Evolutionary conservation across 2,329 filamentous ascomycete genomes (phyloP).

Genomic region (Emericellopsis atlantica): DNA sequence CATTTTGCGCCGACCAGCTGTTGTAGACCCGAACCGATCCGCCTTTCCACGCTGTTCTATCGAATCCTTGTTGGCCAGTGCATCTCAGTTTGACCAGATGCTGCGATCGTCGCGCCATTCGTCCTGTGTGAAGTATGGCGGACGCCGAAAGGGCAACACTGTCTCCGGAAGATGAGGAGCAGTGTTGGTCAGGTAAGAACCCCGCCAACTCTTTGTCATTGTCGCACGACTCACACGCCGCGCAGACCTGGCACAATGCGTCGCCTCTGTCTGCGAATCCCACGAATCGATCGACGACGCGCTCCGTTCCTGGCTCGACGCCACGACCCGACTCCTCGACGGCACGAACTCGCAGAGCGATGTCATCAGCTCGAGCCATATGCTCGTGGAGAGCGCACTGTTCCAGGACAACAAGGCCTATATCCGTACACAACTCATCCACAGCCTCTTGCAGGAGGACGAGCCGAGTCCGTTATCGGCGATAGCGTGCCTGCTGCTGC

Average conservation of each 20-base stretch:
- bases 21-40: too few species aligned
- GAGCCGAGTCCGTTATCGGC: slow-evolving; percentile 68
- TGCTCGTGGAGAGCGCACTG: slow-evolving; percentile 61
- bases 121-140: slow-evolving; percentile 30
- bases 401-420: slow-evolving; percentile 71
- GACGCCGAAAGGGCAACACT: slow-evolving; percentile 51
- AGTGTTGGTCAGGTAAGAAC: slow-evolving; percentile 71
- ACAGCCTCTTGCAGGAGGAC: slow-evolving; percentile 84
- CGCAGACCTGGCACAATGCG: slow-evolving; percentile 33
- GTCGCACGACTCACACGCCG: neutral
- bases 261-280: slow-evolving; percentile 32
- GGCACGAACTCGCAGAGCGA: slow-evolving; percentile 69
- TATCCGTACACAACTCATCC: slow-evolving; percentile 83
- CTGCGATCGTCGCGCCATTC: slow-evolving; percentile 14
- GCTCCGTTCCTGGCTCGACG: slow-evolving; percentile 69
- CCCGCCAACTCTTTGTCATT: neutral
- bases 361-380: slow-evolving; percentile 66
- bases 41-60: neutral
- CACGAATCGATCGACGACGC: slow-evolving; percentile 66
- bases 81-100: slow-evolving; percentile 14
- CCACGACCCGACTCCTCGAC: slow-evolving; percentile 65
- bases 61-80: neutral
- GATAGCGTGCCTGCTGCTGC: slow-evolving; percentile 71
- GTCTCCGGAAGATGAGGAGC: slow-evolving; percentile 64
- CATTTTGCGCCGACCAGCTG: too few species aligned